Percentiles rank a stretch among this genome's conserved stretches.
phyloP scores from a whole-genome alignment of 129 eudicot species.

The Heracleum sosnowskyi region DNA sequence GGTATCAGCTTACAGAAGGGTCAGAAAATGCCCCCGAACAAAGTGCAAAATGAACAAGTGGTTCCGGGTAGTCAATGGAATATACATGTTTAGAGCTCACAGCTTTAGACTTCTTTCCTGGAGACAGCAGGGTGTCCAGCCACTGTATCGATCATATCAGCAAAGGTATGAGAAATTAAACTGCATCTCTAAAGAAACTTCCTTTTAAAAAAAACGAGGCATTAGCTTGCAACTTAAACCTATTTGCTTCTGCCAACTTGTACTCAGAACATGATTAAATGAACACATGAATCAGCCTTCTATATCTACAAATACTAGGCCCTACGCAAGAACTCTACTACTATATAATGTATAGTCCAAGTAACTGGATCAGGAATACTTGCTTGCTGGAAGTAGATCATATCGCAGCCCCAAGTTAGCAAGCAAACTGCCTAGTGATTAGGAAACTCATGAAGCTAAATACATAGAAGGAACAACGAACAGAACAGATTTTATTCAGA shows the following conservation, averaged over 20 bases:
- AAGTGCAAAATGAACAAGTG: conserved; percentile 83
- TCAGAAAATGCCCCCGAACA: conserved; percentile 68
- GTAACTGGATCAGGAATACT: background rate
- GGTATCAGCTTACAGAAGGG: conserved; percentile 50
- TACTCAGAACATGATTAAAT: background rate
- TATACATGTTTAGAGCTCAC: conserved; percentile 38
- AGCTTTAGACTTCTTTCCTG: conserved; percentile 62
- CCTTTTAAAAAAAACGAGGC: background rate
- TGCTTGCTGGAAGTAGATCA: background rate
- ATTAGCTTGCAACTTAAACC: background rate
- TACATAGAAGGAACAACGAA: background rate
- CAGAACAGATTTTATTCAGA: background rate
- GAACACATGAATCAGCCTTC: background rate
- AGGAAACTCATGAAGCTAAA: background rate
- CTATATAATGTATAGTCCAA: background rate
- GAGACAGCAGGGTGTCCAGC: conserved; percentile 70
- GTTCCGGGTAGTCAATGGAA: conserved; percentile 77
- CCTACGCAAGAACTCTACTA: background rate
- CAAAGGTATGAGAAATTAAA: background rate
- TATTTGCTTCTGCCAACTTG: background rate
- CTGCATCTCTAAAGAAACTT: background rate
- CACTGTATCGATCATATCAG: conserved; percentile 40
- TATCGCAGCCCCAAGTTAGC: background rate
- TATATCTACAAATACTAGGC: background rate
- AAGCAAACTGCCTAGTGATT: background rate